Evolutionary conservation across 2,329 filamentous ascomycete genomes (phyloP), one percentile per base, ranked within the genome.

Genomic region (Dactylellina cionopaga): DNA sequence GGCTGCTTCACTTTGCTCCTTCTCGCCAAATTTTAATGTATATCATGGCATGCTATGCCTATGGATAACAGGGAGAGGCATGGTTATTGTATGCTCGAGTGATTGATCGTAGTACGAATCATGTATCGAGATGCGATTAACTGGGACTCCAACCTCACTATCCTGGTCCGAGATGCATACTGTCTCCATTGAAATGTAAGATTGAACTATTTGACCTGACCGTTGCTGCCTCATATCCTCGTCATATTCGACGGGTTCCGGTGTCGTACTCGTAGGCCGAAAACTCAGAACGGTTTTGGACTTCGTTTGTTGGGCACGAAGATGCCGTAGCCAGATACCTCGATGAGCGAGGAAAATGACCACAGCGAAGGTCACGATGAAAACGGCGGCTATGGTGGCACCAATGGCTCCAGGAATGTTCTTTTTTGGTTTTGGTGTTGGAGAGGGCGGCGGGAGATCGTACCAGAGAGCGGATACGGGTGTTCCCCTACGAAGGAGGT

Each of bases 151-250:
- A 29, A 71, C 66, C 43, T 71, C 66, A 27, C 66, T 71, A n/a
- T 71, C 66, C 51, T 71, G 66, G 52, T 71, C 66, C 19, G 66
- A 71, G 33, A 71, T 71, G 35, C 66, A 71, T 24, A 71, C 66
- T 10, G 66, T 71, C 51, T 71, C 66, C 66, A 71, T 71, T 29
- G 66, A 71, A 29, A 71, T 71, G 51, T 71, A 71, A 7, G 66
- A 71, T 44, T 71, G 66, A 35, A 71, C 66, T 15, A 71, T 71
- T 13, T 71, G 66, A 59, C 66, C 66, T 27, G 66, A 71, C 35
- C 66, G 66, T 27, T 71, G 58, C 22, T 71, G 66, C 27, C 66
- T 71, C 66, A 71, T 71, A 13, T 58, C 58, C 51, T 71, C 66
- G 58, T 71, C 66, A 44, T 64, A 71, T 71, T 71, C 66, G 49